These are phyloP conservation scores for Andrographis paniculata DNA, from an alignment of 305 asterid genomes.

Conservation along the genomic window DNA sequence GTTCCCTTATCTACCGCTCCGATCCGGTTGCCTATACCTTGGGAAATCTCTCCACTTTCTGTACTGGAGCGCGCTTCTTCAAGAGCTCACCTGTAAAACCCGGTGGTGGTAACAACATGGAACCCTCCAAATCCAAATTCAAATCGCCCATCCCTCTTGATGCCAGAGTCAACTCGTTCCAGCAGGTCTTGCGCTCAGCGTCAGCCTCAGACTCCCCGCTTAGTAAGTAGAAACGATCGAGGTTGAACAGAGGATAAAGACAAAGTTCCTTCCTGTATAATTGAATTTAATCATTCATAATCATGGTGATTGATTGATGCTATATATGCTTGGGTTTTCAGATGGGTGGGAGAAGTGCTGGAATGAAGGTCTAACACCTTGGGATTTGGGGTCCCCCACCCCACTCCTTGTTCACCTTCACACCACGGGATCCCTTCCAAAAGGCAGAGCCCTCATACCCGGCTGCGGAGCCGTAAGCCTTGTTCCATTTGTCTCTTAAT, in stretches of 20 bases:
- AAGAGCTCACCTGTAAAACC: too few species aligned
- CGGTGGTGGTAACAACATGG: too few species aligned
- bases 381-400: slow-evolving; percentile 83
- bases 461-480: slow-evolving; percentile 76
- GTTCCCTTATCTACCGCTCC: too few species aligned
- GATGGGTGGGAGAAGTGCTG: slow-evolving; percentile 77
- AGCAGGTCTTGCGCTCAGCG: slow-evolving; percentile 37
- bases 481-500: too few species aligned
- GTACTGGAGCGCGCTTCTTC: too few species aligned
- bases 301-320: not conserved
- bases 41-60: too few species aligned
- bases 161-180: slow-evolving; percentile 31
- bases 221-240: slow-evolving; percentile 34
- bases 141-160: slow-evolving; percentile 10
- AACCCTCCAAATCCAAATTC: too few species aligned
- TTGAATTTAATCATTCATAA: not conserved
- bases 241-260: not conserved
- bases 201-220: slow-evolving; percentile 17
- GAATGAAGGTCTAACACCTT: slow-evolving; percentile 70
- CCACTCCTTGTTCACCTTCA: slow-evolving; percentile 66
- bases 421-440: slow-evolving; percentile 50
- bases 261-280: not conserved
- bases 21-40: too few species aligned
- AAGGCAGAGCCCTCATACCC: slow-evolving; percentile 73
- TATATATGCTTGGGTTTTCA: slow-evolving; percentile 14